Percentiles rank a stretch among this genome's conserved stretches.
phyloP scores from a whole-genome alignment of 352 stramenopile species.

The Phytophthora sansomeana region DNA sequence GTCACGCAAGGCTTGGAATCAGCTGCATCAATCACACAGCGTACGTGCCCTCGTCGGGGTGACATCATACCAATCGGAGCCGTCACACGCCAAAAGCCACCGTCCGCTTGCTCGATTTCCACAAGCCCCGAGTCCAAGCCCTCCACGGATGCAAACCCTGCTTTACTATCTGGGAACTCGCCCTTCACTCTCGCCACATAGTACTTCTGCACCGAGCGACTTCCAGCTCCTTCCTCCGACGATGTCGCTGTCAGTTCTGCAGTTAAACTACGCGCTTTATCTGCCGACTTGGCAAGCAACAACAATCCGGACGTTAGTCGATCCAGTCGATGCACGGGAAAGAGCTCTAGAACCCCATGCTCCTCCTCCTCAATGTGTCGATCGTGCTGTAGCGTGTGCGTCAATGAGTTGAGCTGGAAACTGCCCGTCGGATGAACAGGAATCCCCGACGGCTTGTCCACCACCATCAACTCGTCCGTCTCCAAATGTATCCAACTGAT shows the following conservation, averaged over 20 bases:
- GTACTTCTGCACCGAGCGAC: slow-evolving; percentile 53
- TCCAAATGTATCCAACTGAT: slow-evolving; percentile 53
- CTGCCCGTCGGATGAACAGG: slow-evolving; percentile 93
- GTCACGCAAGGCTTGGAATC: slow-evolving; percentile 52
- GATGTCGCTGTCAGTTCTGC: slow-evolving; percentile 45
- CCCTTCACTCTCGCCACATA: slow-evolving; percentile 63
- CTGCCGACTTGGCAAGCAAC: slow-evolving; percentile 57
- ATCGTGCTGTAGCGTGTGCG: slow-evolving; percentile 49
- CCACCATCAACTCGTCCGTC: slow-evolving; percentile 61
- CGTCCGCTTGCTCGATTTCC: slow-evolving; percentile 12
- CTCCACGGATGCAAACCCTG: slow-evolving; percentile 17
- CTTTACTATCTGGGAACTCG: slow-evolving; percentile 42
- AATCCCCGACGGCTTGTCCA: slow-evolving; percentile 88
- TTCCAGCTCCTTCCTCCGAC: slow-evolving; percentile 17
- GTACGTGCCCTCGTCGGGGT: slow-evolving; percentile 33
- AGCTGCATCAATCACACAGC: slow-evolving; percentile 30
- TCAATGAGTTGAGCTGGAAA: slow-evolving; percentile 93
- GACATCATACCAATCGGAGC: slow-evolving; percentile 47
- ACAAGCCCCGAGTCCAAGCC: slow-evolving; percentile 26
- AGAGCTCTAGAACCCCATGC: slow-evolving; percentile 45
- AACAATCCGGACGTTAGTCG: slow-evolving; percentile 90
- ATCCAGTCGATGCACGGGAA: slow-evolving; percentile 94
- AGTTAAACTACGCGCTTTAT: slow-evolving; percentile 52
- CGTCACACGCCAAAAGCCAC: slow-evolving; percentile 47
- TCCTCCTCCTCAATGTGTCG: slow-evolving; percentile 20